Base-by-base conservation (phyloP, 2,329 filamentous ascomycete genomes). In the Trichoderma citrinoviride region DNA sequence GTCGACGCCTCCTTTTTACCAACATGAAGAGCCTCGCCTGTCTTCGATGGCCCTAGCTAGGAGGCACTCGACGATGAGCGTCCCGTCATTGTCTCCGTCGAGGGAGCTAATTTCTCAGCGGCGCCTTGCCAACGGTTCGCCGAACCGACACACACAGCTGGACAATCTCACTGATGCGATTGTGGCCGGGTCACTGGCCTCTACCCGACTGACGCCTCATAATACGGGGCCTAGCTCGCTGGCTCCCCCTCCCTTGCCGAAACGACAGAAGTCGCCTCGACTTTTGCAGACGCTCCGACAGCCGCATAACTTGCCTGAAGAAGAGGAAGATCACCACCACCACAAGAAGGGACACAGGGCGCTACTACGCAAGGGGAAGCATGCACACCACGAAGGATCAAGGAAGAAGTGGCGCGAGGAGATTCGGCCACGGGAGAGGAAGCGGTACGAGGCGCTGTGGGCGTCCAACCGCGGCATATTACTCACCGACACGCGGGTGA, bases 401-500 rank as follows among this genome's bases (percentile, higher is more conserved):
- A 84, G 91, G 19, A 88, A 87, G 71, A 85, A 90, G 7, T 95
- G 91, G 91, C 85, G 90, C 47, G 90, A 93, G 69, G 82, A 87
- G 67, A 85, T 95, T 47, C 91, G 89, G 0, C 83, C 86, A 54
- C 81, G 86, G 5, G 90, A 95, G 72, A 81, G 90, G n/a, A 90
- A 90, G 72, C 83, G 91, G 1, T 95, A 95, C 75, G 91, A 94
- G 75, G 91, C 90, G 2, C 85, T 95, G 1, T 95, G 91, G 90
- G 91, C 91, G 1, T 91, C 90, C 47, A 95, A 95, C 71, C 86
- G 87, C 55, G 91, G 91, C 0, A 65, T 87, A 0, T 76, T 85
- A 8, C 73, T 83, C 2, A 70, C 77, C 2, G 23, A 66, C 17
- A 56, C 41, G 27, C 41, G 50, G 27, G 14, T 52, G 15, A 67